phyloP scores from a whole-genome alignment of 2,329 filamentous ascomycete genomes.

The Fusarium sp. region DNA sequence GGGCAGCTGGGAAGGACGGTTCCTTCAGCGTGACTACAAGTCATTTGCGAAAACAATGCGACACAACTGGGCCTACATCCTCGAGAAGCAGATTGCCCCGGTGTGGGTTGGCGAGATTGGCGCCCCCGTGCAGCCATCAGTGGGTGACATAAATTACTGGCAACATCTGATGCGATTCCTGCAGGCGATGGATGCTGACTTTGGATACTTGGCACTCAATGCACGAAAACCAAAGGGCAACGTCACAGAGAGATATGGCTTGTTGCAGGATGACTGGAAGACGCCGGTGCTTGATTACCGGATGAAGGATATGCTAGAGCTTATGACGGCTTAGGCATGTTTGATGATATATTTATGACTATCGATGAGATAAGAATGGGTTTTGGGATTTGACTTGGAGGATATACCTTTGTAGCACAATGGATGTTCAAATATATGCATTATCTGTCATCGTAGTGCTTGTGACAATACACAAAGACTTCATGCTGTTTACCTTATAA shows the following conservation, averaged over 20 bases:
- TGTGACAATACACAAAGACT: neutral
- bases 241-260: slow-evolving; percentile 69
- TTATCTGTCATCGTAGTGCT: neutral
- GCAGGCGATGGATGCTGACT: slow-evolving; percentile 69
- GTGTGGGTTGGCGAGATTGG: slow-evolving; percentile 79
- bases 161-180: slow-evolving; percentile 70
- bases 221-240: slow-evolving; percentile 71
- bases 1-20: slow-evolving; percentile 71
- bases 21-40: slow-evolving; percentile 68
- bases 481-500: neutral
- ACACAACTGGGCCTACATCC: slow-evolving; percentile 73
- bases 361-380: slow-evolving; percentile 13
- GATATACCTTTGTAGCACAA: slow-evolving; percentile 32
- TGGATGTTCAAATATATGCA: neutral
- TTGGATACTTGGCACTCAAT: slow-evolving; percentile 78
- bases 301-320: slow-evolving; percentile 69
- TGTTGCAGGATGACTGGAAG: slow-evolving; percentile 73
- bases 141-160: slow-evolving; percentile 75
- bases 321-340: slow-evolving; percentile 55
- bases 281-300: slow-evolving; percentile 72
- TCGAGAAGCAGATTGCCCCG: slow-evolving; percentile 60
- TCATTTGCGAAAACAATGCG: slow-evolving; percentile 74
- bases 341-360: slow-evolving; percentile 11
- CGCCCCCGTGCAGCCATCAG: slow-evolving; percentile 63
- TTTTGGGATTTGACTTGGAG: slow-evolving; percentile 12